Percentiles rank a stretch among this genome's conserved stretches.
Conservation (phyloP, 768 basidiomycete species). For the Xerocomellus dryophilus region DNA sequence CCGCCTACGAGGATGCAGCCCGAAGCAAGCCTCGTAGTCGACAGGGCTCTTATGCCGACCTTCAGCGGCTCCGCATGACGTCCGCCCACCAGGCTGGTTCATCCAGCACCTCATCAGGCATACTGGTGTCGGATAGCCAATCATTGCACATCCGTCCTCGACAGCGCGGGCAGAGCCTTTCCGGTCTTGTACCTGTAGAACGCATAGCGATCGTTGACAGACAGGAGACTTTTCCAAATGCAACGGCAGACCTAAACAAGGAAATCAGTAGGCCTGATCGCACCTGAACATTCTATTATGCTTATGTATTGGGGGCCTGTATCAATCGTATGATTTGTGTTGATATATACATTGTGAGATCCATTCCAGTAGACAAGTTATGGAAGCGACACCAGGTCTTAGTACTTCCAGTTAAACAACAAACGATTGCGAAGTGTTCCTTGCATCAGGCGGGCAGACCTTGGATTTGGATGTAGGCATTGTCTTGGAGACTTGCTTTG, state of each 20-base stretch:
- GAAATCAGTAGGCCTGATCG: constrained; percentile 46
- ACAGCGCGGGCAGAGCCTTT: constrained; percentile 58
- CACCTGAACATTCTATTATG: constrained; percentile 18
- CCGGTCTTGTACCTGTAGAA: constrained; percentile 59
- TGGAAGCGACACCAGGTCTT: constrained; percentile 23
- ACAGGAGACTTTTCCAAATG: constrained; percentile 56
- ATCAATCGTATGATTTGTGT: constrained; percentile 23
- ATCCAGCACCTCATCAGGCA: constrained; percentile 13
- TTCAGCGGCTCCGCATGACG: constrained; percentile 60
- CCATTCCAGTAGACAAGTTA: constrained; percentile 6
- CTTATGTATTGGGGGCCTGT: constrained; percentile 18
- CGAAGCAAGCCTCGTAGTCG: constrained; percentile 53
- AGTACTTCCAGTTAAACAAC: constrained; percentile 7
- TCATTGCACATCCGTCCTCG: constrained; percentile 50
- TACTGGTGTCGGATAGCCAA: constrained; percentile 34
- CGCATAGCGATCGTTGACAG: constrained; percentile 60
- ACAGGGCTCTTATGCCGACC: constrained; percentile 76
- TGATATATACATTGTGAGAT: constrained; percentile 30
- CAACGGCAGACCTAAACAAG: constrained; percentile 64
- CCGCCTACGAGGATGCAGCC: constrained; percentile 44
- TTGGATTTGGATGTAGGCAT: constrained; percentile 40
- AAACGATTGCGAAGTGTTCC: neutral
- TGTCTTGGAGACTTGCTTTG: constrained; percentile 39
- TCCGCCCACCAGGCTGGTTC: constrained; percentile 10
- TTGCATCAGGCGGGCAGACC: constrained; percentile 34